A percentile compares a stretch with the other conserved stretches of the same genome.
Evolutionary conservation across 805 yeast species (phyloP).

Genomic region (Lipomyces starkeyi): DNA sequence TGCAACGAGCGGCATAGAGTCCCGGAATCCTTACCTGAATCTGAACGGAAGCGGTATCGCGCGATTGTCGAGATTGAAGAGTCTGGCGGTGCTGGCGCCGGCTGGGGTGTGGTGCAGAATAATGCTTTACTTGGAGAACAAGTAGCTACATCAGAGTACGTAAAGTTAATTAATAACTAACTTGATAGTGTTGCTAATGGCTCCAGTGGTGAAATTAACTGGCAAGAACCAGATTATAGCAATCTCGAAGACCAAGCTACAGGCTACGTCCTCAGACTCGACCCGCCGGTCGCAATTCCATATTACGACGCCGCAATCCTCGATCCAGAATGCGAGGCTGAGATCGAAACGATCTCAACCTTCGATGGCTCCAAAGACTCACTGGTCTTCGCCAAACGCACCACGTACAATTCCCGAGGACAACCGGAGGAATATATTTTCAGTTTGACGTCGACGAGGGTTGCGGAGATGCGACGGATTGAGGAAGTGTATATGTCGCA

Average conservation of each 20-base stretch:
- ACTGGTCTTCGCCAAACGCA: conserved; percentile 13
- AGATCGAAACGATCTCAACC: background rate
- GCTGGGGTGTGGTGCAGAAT: conserved; percentile 34
- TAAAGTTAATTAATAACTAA: background rate
- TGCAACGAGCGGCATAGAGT: conserved; percentile 36
- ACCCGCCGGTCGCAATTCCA: conserved; percentile 45
- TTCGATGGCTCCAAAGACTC: conserved; percentile 10
- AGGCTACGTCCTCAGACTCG: conserved; percentile 44
- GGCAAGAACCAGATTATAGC: conserved; percentile 38
- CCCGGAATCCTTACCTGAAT: conserved; percentile 4
- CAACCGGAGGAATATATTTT: conserved; percentile 16
- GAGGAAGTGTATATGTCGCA: conserved; percentile 29
- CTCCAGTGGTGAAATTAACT: conserved; percentile 19
- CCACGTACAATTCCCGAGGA: conserved; percentile 21
- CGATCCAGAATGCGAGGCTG: conserved; percentile 30
- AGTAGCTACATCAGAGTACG: conserved; percentile 11
- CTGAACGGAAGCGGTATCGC: conserved; percentile 12
- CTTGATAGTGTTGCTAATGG: background rate
- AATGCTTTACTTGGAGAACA: conserved; percentile 24
- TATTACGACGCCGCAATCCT: conserved; percentile 34
- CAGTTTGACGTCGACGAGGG: conserved; percentile 13
- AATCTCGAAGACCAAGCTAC: conserved; percentile 40
- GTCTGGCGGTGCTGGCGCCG: conserved; percentile 15
- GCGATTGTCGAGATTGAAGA: conserved; percentile 26
- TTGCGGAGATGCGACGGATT: conserved; percentile 24